Percentiles rank a stretch among this genome's conserved stretches.
Conservation (phyloP, 2,329 filamentous ascomycete genomes). For the Hypoxylon sp. region DNA sequence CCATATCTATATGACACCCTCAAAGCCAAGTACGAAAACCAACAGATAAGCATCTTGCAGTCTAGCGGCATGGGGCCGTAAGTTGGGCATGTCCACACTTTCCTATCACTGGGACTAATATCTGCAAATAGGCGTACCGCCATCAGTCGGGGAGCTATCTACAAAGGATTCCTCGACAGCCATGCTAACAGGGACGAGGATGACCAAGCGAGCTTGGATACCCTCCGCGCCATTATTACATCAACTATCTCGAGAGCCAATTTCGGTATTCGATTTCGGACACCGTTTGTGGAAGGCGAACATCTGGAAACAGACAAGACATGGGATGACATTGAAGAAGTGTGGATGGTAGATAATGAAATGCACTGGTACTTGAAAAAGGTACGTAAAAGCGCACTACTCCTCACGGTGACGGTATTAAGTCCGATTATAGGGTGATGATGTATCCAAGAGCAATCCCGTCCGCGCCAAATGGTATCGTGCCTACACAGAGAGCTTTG, state of each 20-base stretch:
- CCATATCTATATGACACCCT: constrained; percentile 33
- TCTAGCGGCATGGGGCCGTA: constrained; percentile 13
- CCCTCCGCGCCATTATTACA: neutral
- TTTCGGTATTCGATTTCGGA: neutral
- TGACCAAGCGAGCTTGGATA: neutral
- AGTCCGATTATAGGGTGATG: constrained; percentile 2
- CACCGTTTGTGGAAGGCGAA: neutral
- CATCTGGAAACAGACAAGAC: neutral
- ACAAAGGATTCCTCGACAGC: constrained; percentile 24
- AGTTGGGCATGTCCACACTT: neutral
- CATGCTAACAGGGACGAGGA: neutral
- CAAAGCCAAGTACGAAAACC: neutral
- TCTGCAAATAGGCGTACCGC: constrained; percentile 37
- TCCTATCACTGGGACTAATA: neutral
- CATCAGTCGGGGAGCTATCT: constrained; percentile 41
- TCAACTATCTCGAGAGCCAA: constrained; percentile 15
- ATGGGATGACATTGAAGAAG: neutral
- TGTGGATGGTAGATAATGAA: neutral
- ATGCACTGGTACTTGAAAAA: constrained; percentile 19
- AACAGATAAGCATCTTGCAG: neutral
- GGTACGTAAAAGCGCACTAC: neutral
- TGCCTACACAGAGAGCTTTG: neutral
- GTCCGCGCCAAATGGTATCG: neutral
- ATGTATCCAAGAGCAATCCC: constrained; percentile 1
- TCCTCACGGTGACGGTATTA: neutral